A percentile compares a stretch with the other conserved stretches of the same genome.
These are phyloP conservation scores for Hyaloperonospora arabidopsidis DNA, from an alignment of 352 stramenopile genomes.

Conservation along the genomic window DNA sequence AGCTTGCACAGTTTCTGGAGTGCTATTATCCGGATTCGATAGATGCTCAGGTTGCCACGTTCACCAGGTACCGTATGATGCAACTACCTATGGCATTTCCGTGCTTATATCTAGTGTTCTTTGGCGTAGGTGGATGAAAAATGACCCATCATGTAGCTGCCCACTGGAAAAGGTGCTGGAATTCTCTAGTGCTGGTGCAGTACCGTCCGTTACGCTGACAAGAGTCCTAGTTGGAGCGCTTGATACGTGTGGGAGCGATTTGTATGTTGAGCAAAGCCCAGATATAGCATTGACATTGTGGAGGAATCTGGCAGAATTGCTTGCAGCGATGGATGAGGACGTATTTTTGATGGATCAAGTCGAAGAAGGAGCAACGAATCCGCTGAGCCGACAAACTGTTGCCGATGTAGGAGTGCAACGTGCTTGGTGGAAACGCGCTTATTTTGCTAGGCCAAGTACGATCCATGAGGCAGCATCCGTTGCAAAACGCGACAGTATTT, in stretches of 20 bases:
- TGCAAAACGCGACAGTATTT: conserved; percentile 13
- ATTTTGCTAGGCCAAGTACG: conserved; percentile 37
- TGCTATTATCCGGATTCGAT: conserved; percentile 42
- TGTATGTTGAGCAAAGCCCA: conserved; percentile 39
- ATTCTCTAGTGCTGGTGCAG: conserved; percentile 29
- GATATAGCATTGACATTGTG: conserved; percentile 33
- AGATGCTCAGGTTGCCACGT: conserved; percentile 32
- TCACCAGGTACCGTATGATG: conserved; percentile 18
- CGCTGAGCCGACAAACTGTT: conserved; percentile 20
- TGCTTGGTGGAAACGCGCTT: conserved; percentile 60
- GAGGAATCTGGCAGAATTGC: conserved; percentile 43
- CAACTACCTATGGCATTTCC: not conserved
- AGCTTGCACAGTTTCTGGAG: conserved; percentile 40
- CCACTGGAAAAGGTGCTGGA: conserved; percentile 50
- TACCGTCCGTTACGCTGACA: conserved; percentile 34
- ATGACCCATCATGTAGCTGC: conserved; percentile 38
- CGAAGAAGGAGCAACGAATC: conserved; percentile 3
- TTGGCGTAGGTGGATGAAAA: conserved; percentile 43
- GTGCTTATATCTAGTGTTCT: conserved; percentile 5
- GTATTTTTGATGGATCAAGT: conserved; percentile 31
- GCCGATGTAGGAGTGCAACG: conserved; percentile 24
- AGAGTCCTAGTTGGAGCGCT: conserved; percentile 36
- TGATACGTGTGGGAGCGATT: conserved; percentile 49
- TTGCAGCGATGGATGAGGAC: conserved; percentile 41
- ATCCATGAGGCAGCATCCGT: conserved; percentile 26